Evolutionary conservation across 768 basidiomycete genomes (phyloP).

Genomic region (Russula griseocarnosa): DNA sequence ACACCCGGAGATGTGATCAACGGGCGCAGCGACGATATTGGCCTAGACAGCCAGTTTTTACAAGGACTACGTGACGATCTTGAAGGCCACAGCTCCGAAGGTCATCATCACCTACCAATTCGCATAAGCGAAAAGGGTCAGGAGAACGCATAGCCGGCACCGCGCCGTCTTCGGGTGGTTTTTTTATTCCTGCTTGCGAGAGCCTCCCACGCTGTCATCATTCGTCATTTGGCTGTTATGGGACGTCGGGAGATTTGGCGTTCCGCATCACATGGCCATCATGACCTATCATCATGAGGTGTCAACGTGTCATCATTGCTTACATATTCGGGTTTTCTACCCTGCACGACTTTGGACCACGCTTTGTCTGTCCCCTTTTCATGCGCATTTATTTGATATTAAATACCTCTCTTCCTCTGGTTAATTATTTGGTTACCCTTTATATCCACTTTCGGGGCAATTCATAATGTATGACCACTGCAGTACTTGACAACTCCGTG

Average conservation of each 20-base stretch:
- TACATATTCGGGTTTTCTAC: neutral
- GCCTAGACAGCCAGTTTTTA: constrained; percentile 3
- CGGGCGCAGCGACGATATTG: constrained; percentile 26
- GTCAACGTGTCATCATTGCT: neutral
- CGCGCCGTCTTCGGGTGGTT: neutral
- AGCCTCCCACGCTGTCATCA: constrained; percentile 20
- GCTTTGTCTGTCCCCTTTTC: constrained; percentile 6
- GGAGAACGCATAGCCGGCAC: neutral
- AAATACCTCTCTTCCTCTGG: neutral
- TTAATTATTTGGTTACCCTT: constrained; percentile 20
- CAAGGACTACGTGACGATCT: constrained; percentile 15
- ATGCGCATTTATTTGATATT: constrained; percentile 26
- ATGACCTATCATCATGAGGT: constrained; percentile 7
- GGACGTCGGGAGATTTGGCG: neutral
- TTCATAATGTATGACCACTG: constrained; percentile 22
- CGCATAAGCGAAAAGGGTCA: constrained; percentile 14
- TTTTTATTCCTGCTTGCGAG: neutral
- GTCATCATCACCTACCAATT: constrained; percentile 9
- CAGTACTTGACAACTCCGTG: constrained; percentile 7
- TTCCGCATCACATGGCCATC: constrained; percentile 2
- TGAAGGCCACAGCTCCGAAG: constrained; percentile 15
- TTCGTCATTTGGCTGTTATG: neutral
- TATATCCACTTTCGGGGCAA: constrained; percentile 35
- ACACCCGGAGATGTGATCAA: constrained; percentile 44
- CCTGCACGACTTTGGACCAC: constrained; percentile 13